Evolutionary conservation across 176 grass and related monocot genomes (phyloP), one percentile per base, ranked within the genome.

Genomic region (Carex pumila): DNA sequence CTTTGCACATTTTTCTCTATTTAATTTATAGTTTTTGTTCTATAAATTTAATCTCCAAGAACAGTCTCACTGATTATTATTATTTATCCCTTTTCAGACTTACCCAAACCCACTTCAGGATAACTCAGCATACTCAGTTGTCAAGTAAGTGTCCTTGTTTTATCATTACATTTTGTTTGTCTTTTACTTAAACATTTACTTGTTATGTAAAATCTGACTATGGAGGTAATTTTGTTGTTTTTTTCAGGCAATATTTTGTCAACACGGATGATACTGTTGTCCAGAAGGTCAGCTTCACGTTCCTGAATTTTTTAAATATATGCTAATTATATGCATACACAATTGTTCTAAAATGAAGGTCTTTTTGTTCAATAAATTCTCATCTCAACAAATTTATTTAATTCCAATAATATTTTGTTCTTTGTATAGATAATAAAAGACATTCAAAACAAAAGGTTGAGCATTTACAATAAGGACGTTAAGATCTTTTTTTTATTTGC

Each of bases 101-200:
- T 89, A 94, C 83, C 85, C 96, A 45, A 99, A 99, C 59, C 96
- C 96, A 45, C 84, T 99, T 43, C 96, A 99, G 89, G 88, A 95
- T 88, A 95, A 95, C 72, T 84, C 96, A 6, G 93, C 96, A 12
- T 99, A 99, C 90, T 95, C 96, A 0, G 93, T 99, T 86, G 93
- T 94, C 65, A 99, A 95, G 96, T 99, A 88, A 89, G 91, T 21
- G 68, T 32, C 3, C 14, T 66, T 64, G 25, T 71, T 85, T 87
- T 9, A 12, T 50, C 7, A 41, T 29, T 12, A 17, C 21, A 15
- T 80, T 58, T 56, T 15, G 0, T 60, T 66, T 76, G 18, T 41
- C 21, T 85, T 58, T 85, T 85, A 22, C 8, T 56, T 31, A 30
- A 30, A 39, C 49, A 43, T 86, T 43, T 65, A 60, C 29, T 60